Conservation (phyloP, 2,329 filamentous ascomycete species). For the Ascochyta viciae-villosae region DNA sequence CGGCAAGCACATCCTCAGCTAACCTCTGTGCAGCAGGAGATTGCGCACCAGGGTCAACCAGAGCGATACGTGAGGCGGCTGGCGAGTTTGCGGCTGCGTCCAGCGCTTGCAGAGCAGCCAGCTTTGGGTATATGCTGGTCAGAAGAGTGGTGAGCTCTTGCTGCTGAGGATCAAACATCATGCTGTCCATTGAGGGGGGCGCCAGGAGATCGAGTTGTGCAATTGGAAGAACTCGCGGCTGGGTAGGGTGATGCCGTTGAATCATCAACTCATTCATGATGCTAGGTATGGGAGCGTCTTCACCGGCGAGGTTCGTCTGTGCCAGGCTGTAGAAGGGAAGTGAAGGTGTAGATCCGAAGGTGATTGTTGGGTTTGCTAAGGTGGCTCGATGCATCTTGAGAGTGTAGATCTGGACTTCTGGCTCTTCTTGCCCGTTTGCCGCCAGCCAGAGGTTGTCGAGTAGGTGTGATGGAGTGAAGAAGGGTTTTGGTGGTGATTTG, state of each 20-base stretch:
- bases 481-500: conserved; percentile 37
- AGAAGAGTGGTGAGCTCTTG: conserved; percentile 43
- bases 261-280: conserved; percentile 50
- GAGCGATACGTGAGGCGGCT: conserved; percentile 60
- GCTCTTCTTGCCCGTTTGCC: conserved; percentile 68
- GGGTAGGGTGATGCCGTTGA: conserved; percentile 49
- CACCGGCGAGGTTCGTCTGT: conserved; percentile 60
- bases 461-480: conserved; percentile 63
- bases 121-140: conserved; percentile 56
- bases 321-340: conserved; percentile 73
- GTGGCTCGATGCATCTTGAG: conserved; percentile 55
- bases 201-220: conserved; percentile 48
- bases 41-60: conserved; percentile 71
- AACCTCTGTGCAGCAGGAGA: conserved; percentile 68
- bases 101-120: conserved; percentile 55
- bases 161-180: conserved; percentile 37
- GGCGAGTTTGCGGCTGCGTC: conserved; percentile 55
- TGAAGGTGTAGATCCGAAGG: conserved; percentile 71
- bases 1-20: conserved; percentile 65
- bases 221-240: conserved; percentile 49
- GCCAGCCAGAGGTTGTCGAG: conserved; percentile 73
- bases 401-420: conserved; percentile 46
- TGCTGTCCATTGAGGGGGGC: conserved; percentile 44
- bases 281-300: conserved; percentile 59
- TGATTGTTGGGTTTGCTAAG: conserved; percentile 55